Conservation (phyloP, 805 yeast genomes). For the Myxozyma neglecta region DNA sequence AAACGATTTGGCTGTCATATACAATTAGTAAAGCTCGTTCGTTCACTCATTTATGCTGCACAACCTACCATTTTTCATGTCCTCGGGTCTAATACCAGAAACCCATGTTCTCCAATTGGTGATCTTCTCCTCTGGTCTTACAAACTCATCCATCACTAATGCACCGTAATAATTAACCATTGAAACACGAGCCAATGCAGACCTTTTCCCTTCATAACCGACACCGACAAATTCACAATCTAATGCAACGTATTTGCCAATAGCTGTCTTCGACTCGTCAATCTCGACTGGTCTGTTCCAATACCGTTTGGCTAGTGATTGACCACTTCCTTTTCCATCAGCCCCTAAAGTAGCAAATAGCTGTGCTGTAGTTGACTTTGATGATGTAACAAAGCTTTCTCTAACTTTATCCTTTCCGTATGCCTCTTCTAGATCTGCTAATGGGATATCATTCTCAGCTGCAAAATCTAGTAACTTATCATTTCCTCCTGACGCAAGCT, state of each 20-base stretch:
- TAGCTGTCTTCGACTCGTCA: constrained; percentile 34
- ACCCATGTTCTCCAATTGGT: constrained; percentile 94
- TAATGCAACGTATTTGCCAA: constrained; percentile 76
- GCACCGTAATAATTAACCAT: constrained; percentile 81
- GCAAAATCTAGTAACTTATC: constrained; percentile 35
- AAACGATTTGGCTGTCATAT: constrained; percentile 56
- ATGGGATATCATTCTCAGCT: constrained; percentile 36
- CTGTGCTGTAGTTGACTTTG: constrained; percentile 19
- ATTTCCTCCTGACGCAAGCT: not conserved
- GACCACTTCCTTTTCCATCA: not conserved
- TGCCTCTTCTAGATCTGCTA: constrained; percentile 33
- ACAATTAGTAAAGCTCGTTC: not conserved
- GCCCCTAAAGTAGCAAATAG: constrained; percentile 20
- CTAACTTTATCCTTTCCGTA: constrained; percentile 28
- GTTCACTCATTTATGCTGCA: not conserved
- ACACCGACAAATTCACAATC: constrained; percentile 96
- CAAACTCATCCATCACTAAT: constrained; percentile 69
- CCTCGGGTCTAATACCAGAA: constrained; percentile 73
- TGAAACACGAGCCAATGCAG: constrained; percentile 83
- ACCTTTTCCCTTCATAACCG: constrained; percentile 64
- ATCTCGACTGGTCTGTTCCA: constrained; percentile 24
- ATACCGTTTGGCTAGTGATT: not conserved
- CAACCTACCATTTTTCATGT: constrained; percentile 50
- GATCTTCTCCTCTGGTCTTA: constrained; percentile 70
- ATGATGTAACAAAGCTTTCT: not conserved